Base-by-base conservation (phyloP, 2,329 filamentous ascomycete species). In the Pestalotiopsis sp. region DNA sequence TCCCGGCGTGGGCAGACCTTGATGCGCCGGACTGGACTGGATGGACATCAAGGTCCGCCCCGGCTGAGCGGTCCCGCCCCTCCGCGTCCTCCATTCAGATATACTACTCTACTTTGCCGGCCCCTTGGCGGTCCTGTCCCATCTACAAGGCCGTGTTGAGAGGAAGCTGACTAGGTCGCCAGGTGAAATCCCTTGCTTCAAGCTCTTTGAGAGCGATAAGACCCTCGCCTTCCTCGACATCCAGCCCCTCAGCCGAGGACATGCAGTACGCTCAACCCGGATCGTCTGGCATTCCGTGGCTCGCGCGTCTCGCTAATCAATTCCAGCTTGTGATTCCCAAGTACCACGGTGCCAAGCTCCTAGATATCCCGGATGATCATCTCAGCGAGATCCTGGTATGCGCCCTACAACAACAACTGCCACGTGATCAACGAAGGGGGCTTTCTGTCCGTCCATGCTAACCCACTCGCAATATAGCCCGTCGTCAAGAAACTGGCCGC, bases 101-200 rank as follows among this genome's bases (percentile, higher is more conserved):
- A 36, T 36, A 36, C 31, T 36, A 36, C 31, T 36, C 31, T 36
- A 9, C 7, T 36, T 36, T 9, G 31, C 31, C 31, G 31, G 31
- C 7, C 7, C 31, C 31, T 36, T 36, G 31, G 31, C 31, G 7
- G 31, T 36, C 7, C 31, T 36, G 31, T 7, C 31, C 7, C 31
- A 36, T 9, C 31, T 36, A 36, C 31, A 36, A 36, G 31, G 31
- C 31, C 31, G 6, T 9, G 31, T 36, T 36, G 7, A 36, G 31
- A 36, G 74, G 68, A 73, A 69, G 72, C 56, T 60, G 23, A 62
- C 12, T 36, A 1, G 41, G 58, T 20, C 60, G 17, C 14, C 75
- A 98, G 95, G 95, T 73, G 95, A 98, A 71, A 98, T 99, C 80
- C 96, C 96, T 63, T 95, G 90, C 75, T 92, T 98, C 86, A 99